Evolutionary conservation across 129 eudicot genomes (phyloP).

Genomic region (Flaveria trinervia): DNA sequence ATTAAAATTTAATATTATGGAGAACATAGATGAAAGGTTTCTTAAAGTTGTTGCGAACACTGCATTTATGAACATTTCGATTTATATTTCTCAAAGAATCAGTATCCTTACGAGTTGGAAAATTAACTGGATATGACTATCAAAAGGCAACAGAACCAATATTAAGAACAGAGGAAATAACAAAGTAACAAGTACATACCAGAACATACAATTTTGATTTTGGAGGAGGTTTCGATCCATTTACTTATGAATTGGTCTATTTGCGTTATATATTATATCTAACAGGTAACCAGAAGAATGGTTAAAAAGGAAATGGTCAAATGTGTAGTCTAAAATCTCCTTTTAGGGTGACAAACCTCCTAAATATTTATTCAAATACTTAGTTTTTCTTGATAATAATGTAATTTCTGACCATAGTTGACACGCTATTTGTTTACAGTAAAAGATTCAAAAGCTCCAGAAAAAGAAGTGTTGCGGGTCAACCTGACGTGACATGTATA

Average conservation of each 20-base stretch:
- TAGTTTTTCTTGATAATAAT: no score
- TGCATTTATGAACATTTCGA: background rate
- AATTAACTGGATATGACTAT: constrained; percentile 16
- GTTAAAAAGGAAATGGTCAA: background rate
- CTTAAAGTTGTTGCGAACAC: background rate
- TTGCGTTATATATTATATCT: background rate
- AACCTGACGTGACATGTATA: background rate
- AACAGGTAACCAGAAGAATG: background rate
- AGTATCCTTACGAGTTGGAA: background rate
- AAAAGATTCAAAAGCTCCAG: no score
- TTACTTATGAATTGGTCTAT: background rate
- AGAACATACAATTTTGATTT: background rate
- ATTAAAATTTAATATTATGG: background rate
- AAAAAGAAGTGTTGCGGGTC: background rate
- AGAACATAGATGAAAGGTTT: background rate
- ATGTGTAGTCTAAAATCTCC: background rate
- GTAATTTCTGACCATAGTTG: background rate
- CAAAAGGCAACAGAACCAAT: background rate
- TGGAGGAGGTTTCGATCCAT: background rate
- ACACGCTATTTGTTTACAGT: background rate
- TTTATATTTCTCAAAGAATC: constrained; percentile 6
- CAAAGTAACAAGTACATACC: constrained; percentile 2
- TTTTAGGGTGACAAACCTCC: background rate
- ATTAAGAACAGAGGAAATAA: background rate
- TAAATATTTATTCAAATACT: no score